Conservation (phyloP, 1,284 basidiomycete genomes). For the Naganishia albida region DNA sequence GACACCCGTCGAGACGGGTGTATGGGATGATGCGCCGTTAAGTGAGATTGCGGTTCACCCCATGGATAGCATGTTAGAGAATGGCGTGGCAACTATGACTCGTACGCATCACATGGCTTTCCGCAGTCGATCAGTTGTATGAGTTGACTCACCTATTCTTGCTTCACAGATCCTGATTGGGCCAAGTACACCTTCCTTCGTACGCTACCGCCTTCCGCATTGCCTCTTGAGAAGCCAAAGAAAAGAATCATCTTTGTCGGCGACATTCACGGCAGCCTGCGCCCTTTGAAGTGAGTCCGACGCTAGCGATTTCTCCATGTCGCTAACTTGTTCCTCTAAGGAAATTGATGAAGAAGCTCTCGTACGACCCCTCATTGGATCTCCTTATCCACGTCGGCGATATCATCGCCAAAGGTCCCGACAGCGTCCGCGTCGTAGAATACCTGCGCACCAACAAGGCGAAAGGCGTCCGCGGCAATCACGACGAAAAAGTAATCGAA, state of each 20-base stretch:
- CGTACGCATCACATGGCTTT: conserved; percentile 33
- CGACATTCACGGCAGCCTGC: conserved; percentile 79
- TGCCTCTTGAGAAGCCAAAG: conserved; percentile 39
- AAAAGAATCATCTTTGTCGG: conserved; percentile 70
- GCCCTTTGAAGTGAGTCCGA: conserved; percentile 64
- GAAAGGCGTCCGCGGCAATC: conserved; percentile 81
- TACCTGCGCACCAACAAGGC: conserved; percentile 66
- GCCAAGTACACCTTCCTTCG: conserved; percentile 47
- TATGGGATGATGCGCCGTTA: conserved; percentile 1
- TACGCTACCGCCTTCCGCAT: conserved; percentile 39
- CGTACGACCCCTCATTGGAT: conserved; percentile 65
- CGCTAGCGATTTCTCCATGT: neutral
- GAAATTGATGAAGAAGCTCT: conserved; percentile 61
- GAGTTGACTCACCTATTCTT: too few relatives aligned
- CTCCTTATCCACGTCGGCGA: conserved; percentile 78
- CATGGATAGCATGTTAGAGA: conserved; percentile 25
- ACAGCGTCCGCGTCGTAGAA: conserved; percentile 65
- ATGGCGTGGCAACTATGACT: conserved; percentile 19
- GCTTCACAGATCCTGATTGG: conserved; percentile 40
- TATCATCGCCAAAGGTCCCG: conserved; percentile 69
- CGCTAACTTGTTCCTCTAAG: neutral
- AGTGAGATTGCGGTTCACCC: conserved; percentile 13
- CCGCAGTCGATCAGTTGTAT: too few relatives aligned
- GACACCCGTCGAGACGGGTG: conserved; percentile 7
- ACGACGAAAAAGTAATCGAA: conserved; percentile 82